A percentile compares a stretch with the other conserved stretches of the same genome.
These are phyloP conservation scores for Wakefieldia striispora DNA, from an alignment of 768 basidiomycete genomes.

Conservation along the genomic window DNA sequence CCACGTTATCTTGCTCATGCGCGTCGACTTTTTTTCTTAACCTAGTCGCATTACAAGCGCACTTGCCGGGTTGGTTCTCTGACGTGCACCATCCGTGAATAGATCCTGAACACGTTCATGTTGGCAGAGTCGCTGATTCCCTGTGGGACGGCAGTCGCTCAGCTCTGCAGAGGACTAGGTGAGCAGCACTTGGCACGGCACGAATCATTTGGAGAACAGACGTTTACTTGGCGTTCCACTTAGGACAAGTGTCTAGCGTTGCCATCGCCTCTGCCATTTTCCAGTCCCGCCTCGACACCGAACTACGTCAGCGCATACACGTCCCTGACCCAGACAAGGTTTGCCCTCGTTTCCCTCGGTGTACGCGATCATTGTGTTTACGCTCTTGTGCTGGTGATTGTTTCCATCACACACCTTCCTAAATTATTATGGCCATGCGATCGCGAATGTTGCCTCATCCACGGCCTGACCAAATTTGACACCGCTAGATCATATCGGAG, in stretches of 20 bases:
- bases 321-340: conserved; percentile 11
- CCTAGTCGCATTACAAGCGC: conserved; percentile 13
- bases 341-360: neutral
- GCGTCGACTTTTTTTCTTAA: neutral
- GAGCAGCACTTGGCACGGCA: neutral
- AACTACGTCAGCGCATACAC: conserved; percentile 9
- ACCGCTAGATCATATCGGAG: conserved; percentile 5
- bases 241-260: conserved; percentile 12
- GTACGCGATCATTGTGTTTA: no score
- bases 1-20: neutral
- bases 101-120: neutral
- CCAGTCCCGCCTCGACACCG: conserved; percentile 11
- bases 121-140: conserved; percentile 3
- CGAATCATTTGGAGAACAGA: no score
- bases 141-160: conserved; percentile 3
- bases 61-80: conserved; percentile 2
- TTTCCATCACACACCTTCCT: neutral
- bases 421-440: neutral
- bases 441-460: no score
- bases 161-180: conserved; percentile 16
- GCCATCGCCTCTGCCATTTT: conserved; percentile 19
- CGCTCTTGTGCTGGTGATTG: neutral
- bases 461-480: no score
- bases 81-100: neutral
- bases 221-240: neutral